phyloP scores from a whole-genome alignment of 306 rosid species.

The Quercus gilva region DNA sequence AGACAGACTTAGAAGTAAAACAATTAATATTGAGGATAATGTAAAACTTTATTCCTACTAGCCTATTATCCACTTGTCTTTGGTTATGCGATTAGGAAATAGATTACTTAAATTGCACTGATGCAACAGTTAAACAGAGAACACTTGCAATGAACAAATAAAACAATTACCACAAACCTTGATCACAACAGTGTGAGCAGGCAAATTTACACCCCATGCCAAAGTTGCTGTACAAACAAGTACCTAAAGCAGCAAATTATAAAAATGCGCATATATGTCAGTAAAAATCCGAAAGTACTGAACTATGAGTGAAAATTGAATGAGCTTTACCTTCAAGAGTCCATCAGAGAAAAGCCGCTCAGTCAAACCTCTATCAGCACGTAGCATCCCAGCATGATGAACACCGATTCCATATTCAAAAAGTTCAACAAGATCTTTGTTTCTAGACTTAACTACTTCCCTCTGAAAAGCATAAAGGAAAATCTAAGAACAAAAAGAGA shows the following conservation, averaged over 20 bases:
- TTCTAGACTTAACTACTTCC: slow-evolving; percentile 88
- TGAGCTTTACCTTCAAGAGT: slow-evolving; percentile 69
- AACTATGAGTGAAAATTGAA: slow-evolving; percentile 16
- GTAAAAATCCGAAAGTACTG: not conserved
- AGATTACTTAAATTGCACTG: not conserved
- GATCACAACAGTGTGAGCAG: slow-evolving; percentile 98
- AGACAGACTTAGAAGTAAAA: not conserved
- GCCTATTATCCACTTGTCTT: not conserved
- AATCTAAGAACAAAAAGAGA: slow-evolving; percentile 22
- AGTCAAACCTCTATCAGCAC: slow-evolving; percentile 90
- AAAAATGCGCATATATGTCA: slow-evolving; percentile 12
- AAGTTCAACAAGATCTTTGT: slow-evolving; percentile 87
- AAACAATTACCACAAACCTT: slow-evolving; percentile 54
- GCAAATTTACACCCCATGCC: slow-evolving; percentile 99
- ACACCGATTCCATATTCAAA: slow-evolving; percentile 83
- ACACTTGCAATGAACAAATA: not conserved
- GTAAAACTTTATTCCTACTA: not conserved
- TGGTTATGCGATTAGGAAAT: not conserved
- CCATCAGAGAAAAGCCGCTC: slow-evolving; percentile 93
- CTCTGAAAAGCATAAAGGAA: slow-evolving; percentile 54
- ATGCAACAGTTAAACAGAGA: not conserved
- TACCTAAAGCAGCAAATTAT: slow-evolving; percentile 51
- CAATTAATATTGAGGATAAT: not conserved
- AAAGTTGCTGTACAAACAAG: slow-evolving; percentile 97
- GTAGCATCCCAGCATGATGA: slow-evolving; percentile 99